These are phyloP conservation scores for Penstemon davidsonii DNA, from an alignment of 257 asterid species.

Conservation along the genomic window DNA sequence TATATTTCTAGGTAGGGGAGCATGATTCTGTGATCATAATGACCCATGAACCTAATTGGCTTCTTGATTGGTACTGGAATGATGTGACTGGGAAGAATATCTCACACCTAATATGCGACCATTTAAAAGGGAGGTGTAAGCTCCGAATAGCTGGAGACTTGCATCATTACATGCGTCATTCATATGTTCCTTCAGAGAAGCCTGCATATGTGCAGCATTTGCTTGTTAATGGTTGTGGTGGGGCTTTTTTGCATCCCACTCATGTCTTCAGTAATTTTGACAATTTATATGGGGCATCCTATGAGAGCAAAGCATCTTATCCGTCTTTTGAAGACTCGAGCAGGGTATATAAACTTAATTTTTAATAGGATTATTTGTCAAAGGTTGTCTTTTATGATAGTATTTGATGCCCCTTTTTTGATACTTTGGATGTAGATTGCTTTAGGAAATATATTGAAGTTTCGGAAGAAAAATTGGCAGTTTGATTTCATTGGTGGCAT, in stretches of 20 bases:
- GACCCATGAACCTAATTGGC: conserved; percentile 99
- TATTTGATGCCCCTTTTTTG: conserved; percentile 12
- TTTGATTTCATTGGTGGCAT: conserved; percentile 94
- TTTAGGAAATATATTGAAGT: conserved; percentile 92
- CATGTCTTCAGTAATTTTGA: conserved; percentile 83
- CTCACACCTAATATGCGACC: conserved; percentile 74
- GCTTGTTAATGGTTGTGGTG: conserved; percentile 98
- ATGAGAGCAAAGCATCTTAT: conserved; percentile 84
- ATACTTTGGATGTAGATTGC: conserved; percentile 73
- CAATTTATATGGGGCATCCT: conserved; percentile 55
- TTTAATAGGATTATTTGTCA: conserved; percentile 8
- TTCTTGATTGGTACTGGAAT: conserved; percentile 91
- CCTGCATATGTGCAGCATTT: conserved; percentile 85
- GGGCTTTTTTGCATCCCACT: conserved; percentile 98
- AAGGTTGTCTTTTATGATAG: conserved; percentile 16
- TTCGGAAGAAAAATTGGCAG: conserved; percentile 99
- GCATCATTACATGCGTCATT: conserved; percentile 99
- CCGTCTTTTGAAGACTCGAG: conserved; percentile 97
- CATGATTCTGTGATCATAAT: conserved; percentile 85
- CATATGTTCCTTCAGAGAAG: conserved; percentile 71
- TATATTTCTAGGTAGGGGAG: conserved; percentile 62
- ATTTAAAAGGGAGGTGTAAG: conserved; percentile 82
- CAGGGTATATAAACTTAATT: conserved; percentile 55
- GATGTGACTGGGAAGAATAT: conserved; percentile 78
- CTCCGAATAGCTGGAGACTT: conserved; percentile 94